phyloP scores from a whole-genome alignment of 257 asterid genomes.

The Coffea eugenioides region DNA sequence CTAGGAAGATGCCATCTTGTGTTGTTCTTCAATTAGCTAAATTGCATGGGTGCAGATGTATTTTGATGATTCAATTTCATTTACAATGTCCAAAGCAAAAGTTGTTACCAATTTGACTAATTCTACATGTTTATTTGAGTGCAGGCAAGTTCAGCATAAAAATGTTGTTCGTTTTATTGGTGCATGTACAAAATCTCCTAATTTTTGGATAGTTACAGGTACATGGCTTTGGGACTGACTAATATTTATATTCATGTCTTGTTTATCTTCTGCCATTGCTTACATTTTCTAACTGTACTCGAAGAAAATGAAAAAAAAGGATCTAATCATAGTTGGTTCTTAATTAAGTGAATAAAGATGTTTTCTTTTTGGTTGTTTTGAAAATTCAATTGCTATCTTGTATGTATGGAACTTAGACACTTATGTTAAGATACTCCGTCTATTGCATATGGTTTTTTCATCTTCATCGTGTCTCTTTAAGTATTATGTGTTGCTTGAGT shows the following conservation, averaged over 20 bases:
- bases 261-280: neutral
- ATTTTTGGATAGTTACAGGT: constrained; percentile 88
- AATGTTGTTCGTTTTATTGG: constrained; percentile 85
- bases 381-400: neutral
- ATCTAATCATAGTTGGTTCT: neutral
- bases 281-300: neutral
- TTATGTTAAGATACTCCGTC: neutral
- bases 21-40: neutral
- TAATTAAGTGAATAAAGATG: neutral
- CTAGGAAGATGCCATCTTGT: neutral
- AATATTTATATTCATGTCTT: neutral
- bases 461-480: neutral
- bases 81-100: neutral
- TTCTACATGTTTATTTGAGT: constrained; percentile 23
- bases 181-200: constrained; percentile 75
- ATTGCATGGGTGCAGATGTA: neutral
- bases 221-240: constrained; percentile 10
- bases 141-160: constrained; percentile 82
- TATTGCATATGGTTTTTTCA: constrained; percentile 1
- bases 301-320: neutral
- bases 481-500: neutral
- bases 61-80: neutral
- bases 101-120: neutral
- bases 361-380: neutral
- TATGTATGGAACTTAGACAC: neutral